These are phyloP conservation scores for Claviceps arundinis DNA, from an alignment of 2,329 filamentous ascomycete genomes.

Conservation along the genomic window DNA sequence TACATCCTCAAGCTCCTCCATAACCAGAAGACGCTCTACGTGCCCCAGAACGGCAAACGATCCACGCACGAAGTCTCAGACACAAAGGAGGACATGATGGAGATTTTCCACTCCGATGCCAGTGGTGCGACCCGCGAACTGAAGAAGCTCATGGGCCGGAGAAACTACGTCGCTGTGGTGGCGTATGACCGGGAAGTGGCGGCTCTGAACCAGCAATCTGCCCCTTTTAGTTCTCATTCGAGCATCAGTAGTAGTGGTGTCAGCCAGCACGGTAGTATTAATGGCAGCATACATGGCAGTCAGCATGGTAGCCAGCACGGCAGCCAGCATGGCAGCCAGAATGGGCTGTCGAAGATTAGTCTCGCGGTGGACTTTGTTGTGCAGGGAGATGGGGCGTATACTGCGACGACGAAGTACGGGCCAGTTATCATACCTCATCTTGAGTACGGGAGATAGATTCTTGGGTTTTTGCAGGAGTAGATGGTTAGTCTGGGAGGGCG, in stretches of 20 bases:
- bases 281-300: constrained; percentile 26
- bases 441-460: constrained; percentile 46
- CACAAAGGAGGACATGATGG: constrained; percentile 99
- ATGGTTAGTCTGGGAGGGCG: too few species aligned
- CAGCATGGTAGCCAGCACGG: neutral
- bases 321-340: constrained; percentile 12
- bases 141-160: constrained; percentile 81
- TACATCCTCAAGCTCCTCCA: constrained; percentile 94
- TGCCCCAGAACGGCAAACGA: constrained; percentile 74
- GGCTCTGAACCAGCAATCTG: constrained; percentile 21
- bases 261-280: constrained; percentile 9
- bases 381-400: constrained; percentile 75
- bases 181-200: constrained; percentile 80
- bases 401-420: constrained; percentile 82
- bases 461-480: too few species aligned
- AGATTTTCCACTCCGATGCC: constrained; percentile 93
- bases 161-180: constrained; percentile 90
- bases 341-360: constrained; percentile 55
- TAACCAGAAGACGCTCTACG: constrained; percentile 82
- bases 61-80: constrained; percentile 65
- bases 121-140: constrained; percentile 71
- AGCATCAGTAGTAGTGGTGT: constrained; percentile 9
- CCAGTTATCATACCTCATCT: constrained; percentile 87
- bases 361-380: constrained; percentile 94
- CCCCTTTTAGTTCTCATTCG: too few species aligned